These are phyloP conservation scores for Zoysia japonica DNA, from an alignment of 176 grass and related monocot species.

Conservation along the genomic window DNA sequence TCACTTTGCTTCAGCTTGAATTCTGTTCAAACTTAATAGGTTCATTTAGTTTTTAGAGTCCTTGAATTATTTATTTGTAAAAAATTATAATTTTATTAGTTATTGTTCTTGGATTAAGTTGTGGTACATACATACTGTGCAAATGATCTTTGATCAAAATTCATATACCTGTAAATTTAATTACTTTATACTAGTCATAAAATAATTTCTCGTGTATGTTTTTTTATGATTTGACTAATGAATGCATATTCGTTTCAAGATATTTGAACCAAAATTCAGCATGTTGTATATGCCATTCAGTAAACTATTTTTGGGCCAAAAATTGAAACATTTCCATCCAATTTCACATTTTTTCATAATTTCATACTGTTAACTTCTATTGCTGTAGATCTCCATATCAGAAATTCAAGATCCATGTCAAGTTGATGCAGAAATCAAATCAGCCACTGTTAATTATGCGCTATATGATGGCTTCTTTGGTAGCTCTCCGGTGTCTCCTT, in stretches of 20 bases:
- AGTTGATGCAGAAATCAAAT: conserved; percentile 71
- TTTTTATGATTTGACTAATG: not conserved
- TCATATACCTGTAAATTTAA: not conserved
- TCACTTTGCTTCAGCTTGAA: not conserved
- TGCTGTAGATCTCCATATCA: conserved; percentile 75
- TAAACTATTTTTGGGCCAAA: not conserved
- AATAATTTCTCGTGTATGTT: not conserved
- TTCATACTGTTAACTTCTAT: not conserved
- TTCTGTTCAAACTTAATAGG: not conserved
- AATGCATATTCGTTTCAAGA: not conserved
- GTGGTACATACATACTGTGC: not conserved
- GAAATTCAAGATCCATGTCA: conserved; percentile 48
- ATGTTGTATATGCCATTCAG: not conserved
- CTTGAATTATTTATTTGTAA: not conserved
- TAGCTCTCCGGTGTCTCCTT: conserved; percentile 69
- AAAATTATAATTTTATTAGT: not conserved
- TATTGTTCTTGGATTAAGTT: not conserved
- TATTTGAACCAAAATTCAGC: not conserved
- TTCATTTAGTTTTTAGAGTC: not conserved
- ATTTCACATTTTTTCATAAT: not conserved
- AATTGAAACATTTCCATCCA: not conserved
- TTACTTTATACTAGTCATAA: not conserved
- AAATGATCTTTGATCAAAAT: not conserved
- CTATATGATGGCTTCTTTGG: conserved; percentile 88
- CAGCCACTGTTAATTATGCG: conserved; percentile 66